These are phyloP conservation scores for Saccharomycopsis schoenii DNA, from an alignment of 805 yeast genomes.

Conservation along the genomic window DNA sequence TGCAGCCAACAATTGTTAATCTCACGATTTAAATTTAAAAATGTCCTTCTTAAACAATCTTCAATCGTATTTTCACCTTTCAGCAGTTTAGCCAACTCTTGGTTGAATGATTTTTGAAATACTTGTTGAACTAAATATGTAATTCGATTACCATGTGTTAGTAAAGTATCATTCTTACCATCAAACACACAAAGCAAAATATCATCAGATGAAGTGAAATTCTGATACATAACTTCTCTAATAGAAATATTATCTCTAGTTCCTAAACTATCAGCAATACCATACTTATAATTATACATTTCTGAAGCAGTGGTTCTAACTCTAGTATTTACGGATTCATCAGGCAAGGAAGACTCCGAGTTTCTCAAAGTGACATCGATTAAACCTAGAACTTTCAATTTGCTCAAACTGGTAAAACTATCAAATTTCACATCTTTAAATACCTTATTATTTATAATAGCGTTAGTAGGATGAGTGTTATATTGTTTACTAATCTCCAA, in stretches of 20 bases:
- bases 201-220: conserved; percentile 79
- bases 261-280: conserved; percentile 86
- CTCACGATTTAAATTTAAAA: conserved; percentile 70
- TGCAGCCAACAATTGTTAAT: conserved; percentile 40
- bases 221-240: conserved; percentile 79
- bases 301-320: conserved; percentile 85
- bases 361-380: conserved; percentile 94
- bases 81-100: conserved; percentile 44
- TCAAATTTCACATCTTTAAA: conserved; percentile 25
- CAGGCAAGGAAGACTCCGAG: conserved; percentile 61
- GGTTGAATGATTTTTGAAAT: conserved; percentile 56
- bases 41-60: conserved; percentile 76
- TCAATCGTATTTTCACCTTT: conserved; percentile 40
- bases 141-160: conserved; percentile 47
- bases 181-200: conserved; percentile 75
- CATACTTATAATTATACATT: conserved; percentile 67
- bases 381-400: conserved; percentile 67
- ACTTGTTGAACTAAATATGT: conserved; percentile 65
- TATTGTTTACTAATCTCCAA: conserved; percentile 51
- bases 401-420: conserved; percentile 64
- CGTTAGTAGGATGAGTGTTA: conserved; percentile 32
- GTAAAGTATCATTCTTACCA: conserved; percentile 48
- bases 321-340: conserved; percentile 72
- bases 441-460: conserved; percentile 31
- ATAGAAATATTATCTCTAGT: conserved; percentile 52